phyloP scores from a whole-genome alignment of 2,329 filamentous ascomycete genomes.

The Byssochlamys sp. region DNA sequence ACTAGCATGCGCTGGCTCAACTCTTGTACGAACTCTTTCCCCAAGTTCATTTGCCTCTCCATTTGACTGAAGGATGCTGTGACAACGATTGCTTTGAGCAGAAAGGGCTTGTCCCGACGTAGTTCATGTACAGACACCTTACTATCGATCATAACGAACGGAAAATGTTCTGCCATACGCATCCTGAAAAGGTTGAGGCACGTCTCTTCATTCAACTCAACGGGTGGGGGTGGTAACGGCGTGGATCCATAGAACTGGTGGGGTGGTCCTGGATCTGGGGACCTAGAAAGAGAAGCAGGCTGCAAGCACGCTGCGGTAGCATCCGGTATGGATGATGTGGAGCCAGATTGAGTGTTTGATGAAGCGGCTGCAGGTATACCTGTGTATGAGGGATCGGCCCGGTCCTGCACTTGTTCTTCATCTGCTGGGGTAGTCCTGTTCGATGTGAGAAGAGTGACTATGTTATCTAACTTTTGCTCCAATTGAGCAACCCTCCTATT shows the following conservation, averaged over 20 bases:
- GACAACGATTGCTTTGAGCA: conserved; percentile 20
- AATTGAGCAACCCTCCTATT: conserved; percentile 6
- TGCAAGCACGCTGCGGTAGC: not conserved
- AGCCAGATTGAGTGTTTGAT: not conserved
- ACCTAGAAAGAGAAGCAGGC: not conserved
- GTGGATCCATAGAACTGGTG: not conserved
- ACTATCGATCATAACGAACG: conserved; percentile 4
- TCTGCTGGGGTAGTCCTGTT: not conserved
- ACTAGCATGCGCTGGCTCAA: conserved; percentile 18
- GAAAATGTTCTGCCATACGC: conserved; percentile 3
- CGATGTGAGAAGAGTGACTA: conserved; percentile 4
- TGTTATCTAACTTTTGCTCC: conserved; percentile 5
- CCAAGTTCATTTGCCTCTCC: conserved; percentile 15
- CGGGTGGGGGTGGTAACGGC: not conserved
- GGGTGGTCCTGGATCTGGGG: not conserved
- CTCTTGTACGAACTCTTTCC: conserved; percentile 15
- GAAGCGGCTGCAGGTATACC: not conserved
- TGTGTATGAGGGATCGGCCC: not conserved
- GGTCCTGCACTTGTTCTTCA: conserved; percentile 2
- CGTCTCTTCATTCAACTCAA: not conserved
- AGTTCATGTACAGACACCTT: conserved; percentile 3
- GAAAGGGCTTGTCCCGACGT: conserved; percentile 16
- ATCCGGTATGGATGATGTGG: not conserved
- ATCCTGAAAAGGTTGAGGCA: not conserved
- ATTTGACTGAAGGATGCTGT: conserved; percentile 15